Conservation (phyloP, 2,329 filamentous ascomycete species). For the Akanthomyces uredinophilus region DNA sequence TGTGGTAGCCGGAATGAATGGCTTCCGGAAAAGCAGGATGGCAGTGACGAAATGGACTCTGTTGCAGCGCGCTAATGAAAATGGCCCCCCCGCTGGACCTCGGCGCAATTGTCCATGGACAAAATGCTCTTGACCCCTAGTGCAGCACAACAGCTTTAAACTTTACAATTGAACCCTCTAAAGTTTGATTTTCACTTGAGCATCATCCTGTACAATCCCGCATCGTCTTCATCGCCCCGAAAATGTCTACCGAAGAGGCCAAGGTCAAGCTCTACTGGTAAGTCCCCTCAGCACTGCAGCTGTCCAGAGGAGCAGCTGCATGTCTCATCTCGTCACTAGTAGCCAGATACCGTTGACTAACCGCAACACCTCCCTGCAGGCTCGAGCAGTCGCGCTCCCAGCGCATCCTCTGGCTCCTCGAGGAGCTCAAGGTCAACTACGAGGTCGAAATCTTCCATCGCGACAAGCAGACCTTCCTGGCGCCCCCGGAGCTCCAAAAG, state of each 20-base stretch:
- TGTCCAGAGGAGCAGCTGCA: neutral
- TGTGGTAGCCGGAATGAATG: neutral
- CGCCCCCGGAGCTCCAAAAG: constrained; percentile 69
- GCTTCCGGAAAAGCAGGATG: neutral
- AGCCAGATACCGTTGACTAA: neutral
- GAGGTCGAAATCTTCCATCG: constrained; percentile 77
- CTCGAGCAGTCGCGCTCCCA: constrained; percentile 78
- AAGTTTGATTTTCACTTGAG: neutral
- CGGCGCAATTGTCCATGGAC: neutral
- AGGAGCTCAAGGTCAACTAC: constrained; percentile 75
- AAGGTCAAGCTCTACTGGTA: constrained; percentile 64
- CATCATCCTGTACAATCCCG: neutral
- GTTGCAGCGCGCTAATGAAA: neutral
- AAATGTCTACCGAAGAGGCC: constrained; percentile 27
- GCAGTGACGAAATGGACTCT: constrained; percentile 3
- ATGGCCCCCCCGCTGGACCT: neutral
- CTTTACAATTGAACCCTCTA: neutral
- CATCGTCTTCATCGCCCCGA: neutral
- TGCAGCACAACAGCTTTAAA: neutral
- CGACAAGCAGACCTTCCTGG: constrained; percentile 53
- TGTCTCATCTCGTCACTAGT: neutral
- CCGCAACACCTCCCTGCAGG: constrained; percentile 44
- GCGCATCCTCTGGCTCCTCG: constrained; percentile 78
- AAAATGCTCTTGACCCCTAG: neutral
- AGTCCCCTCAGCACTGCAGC: constrained; percentile 13